phyloP scores from a whole-genome alignment of 2,329 filamentous ascomycete species.

The Nigrograna mackinnonii region DNA sequence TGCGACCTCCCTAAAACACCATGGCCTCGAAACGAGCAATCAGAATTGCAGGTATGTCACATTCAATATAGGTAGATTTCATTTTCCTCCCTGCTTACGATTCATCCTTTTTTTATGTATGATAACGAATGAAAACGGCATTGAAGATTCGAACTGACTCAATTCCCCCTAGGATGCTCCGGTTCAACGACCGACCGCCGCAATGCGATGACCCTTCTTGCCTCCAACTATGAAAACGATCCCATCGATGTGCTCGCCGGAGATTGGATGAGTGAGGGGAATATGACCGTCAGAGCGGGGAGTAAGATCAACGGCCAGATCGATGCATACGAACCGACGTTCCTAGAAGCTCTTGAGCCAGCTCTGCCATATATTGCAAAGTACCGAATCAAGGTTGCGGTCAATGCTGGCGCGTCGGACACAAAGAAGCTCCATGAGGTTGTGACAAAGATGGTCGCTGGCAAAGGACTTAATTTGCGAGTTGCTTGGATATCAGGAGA shows the following conservation, averaged over 20 bases:
- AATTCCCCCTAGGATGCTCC: constrained; percentile 29
- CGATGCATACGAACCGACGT: constrained; percentile 56
- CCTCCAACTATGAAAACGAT: constrained; percentile 28
- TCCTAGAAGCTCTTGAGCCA: constrained; percentile 53
- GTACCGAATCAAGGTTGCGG: constrained; percentile 35
- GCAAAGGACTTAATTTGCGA: constrained; percentile 25
- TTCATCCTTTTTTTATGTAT: no score
- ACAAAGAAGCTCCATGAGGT: constrained; percentile 28
- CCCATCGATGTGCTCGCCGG: constrained; percentile 36
- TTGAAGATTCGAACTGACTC: background rate
- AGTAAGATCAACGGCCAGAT: constrained; percentile 22
- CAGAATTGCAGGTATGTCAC: constrained; percentile 22
- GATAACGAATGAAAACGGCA: background rate
- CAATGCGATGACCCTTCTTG: constrained; percentile 32
- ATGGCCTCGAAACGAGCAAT: constrained; percentile 21
- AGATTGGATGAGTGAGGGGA: constrained; percentile 36
- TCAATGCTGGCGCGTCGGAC: constrained; percentile 38
- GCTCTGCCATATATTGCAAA: constrained; percentile 38
- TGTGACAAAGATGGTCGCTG: constrained; percentile 26
- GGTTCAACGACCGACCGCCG: constrained; percentile 35
- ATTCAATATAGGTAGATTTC: no score
- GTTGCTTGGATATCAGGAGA: constrained; percentile 51
- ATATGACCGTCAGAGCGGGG: constrained; percentile 31
- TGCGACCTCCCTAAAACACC: constrained; percentile 7
- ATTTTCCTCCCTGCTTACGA: background rate